Evolutionary conservation across 176 grass and related monocot species (phyloP), one percentile per base, ranked within the genome.

Genomic region (Aegilops speltoides): DNA sequence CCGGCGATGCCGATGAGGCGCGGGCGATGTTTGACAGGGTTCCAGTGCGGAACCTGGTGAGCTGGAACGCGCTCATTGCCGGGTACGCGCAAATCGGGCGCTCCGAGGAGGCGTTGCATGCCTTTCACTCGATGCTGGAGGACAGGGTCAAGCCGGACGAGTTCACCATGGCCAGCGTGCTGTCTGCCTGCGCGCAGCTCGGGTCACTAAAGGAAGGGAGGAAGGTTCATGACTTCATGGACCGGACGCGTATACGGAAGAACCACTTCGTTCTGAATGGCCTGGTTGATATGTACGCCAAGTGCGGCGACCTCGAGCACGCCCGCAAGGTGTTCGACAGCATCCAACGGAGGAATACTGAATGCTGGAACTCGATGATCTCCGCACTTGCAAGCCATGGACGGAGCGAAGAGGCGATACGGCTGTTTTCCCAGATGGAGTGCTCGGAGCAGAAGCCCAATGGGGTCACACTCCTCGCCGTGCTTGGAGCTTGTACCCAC

Each of bases 271-370:
- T 95, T 72, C 10, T 92, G 71, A 92, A 95, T 84, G 86, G 93
- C 33, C 81, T 95, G 46, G 73, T 95, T n/a, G 93, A 95, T 64
- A 95, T 95, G 93, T 95, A 92, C 7, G 88, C 88, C 45, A 92
- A 95, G 62, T 95, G 93, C 25, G 88, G 93, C 11, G 90, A 95
- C 91, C 79, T 95, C 1, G 59, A 64, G 11, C 43, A 67, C 1
- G 90, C 93, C 1, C 84, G 23, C 10, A 59, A 67, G 17, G 73
- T 95, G 31, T 95, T 95, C 37, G 60, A 95, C 79, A 70, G 59
- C 57, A 89, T 84, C 76, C 78, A 36, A 28, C 77, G 83, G 77
- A 88, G 84, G 54, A 95, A 92, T 20, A 85, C 75, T 1, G 83
- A 84, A 24, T 90, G 93, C 79, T 95, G 90, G 90, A 95, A 90